A percentile compares a stretch with the other conserved stretches of the same genome.
phyloP scores from a whole-genome alignment of 23 red algal species.

The Gracilaria caudata region DNA sequence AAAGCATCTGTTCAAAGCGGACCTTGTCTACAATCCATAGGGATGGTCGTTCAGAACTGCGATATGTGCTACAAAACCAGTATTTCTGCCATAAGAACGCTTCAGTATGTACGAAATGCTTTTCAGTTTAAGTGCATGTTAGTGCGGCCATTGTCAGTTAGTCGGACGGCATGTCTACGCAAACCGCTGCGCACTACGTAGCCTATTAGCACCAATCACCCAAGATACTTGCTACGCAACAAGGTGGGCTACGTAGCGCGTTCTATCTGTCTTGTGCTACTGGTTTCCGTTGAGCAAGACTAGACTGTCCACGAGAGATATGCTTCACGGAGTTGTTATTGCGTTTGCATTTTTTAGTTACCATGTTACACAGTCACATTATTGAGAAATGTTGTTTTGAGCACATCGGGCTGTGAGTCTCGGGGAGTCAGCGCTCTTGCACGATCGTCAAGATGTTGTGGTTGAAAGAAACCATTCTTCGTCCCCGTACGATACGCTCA shows the following conservation, averaged over 20 bases:
- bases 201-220: too few species aligned
- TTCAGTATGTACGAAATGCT: too few species aligned
- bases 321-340: not conserved
- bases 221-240: too few species aligned
- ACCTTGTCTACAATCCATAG: too few species aligned
- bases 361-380: not conserved
- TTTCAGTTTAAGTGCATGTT: too few species aligned
- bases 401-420: not conserved
- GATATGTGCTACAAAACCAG: too few species aligned
- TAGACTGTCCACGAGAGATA: not conserved
- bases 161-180: too few species aligned
- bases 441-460: not conserved
- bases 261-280: not conserved
- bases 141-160: too few species aligned
- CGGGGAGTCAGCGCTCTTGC: not conserved
- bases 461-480: not conserved
- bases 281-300: not conserved
- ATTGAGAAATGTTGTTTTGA: not conserved
- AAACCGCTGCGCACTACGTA: too few species aligned
- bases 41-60: too few species aligned
- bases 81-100: too few species aligned
- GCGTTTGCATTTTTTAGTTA: not conserved
- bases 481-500: not conserved
- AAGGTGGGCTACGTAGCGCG: not conserved
- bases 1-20: too few species aligned